A percentile compares a stretch with the other conserved stretches of the same genome.
Evolutionary conservation across 495 filamentous ascomycete genomes (phyloP).

Genomic region (Aspergillus ellipticus): DNA sequence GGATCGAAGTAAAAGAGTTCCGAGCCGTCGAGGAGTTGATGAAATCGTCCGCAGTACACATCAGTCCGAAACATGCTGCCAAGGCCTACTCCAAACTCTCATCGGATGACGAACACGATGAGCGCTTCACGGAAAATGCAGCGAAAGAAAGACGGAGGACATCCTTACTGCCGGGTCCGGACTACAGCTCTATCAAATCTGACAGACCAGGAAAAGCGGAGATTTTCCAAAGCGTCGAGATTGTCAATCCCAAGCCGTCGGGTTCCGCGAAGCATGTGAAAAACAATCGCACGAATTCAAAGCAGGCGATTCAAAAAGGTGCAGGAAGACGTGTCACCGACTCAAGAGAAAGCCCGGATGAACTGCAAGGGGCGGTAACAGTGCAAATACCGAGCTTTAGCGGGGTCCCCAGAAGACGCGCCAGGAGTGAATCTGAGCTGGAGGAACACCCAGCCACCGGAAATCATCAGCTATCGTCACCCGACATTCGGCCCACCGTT

Average conservation of each 20-base stretch:
- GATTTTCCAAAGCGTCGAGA: conserved; percentile 17
- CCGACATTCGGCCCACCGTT: conserved; percentile 30
- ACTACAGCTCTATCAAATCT: background rate
- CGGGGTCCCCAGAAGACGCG: conserved; percentile 4
- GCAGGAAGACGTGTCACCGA: conserved; percentile 7
- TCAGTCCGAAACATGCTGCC: conserved; percentile 4
- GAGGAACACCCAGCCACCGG: background rate
- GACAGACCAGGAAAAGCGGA: background rate
- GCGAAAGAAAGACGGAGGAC: conserved; percentile 23
- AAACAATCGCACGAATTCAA: background rate
- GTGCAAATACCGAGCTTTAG: conserved; percentile 17
- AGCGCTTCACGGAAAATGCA: conserved; percentile 26
- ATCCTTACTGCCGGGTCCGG: background rate
- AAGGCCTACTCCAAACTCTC: conserved; percentile 1
- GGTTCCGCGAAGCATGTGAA: no score
- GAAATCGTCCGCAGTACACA: conserved; percentile 5
- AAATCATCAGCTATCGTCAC: conserved; percentile 23
- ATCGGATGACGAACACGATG: conserved; percentile 16
- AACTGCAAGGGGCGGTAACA: conserved; percentile 40
- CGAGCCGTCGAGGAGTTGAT: conserved; percentile 21
- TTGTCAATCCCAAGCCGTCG: background rate
- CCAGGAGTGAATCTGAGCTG: background rate
- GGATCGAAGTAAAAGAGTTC: conserved; percentile 15
- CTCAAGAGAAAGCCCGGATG: conserved; percentile 40
- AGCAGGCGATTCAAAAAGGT: conserved; percentile 5